Base-by-base conservation (phyloP, 2,329 filamentous ascomycete species). In the Nigrograna mackinnonii region DNA sequence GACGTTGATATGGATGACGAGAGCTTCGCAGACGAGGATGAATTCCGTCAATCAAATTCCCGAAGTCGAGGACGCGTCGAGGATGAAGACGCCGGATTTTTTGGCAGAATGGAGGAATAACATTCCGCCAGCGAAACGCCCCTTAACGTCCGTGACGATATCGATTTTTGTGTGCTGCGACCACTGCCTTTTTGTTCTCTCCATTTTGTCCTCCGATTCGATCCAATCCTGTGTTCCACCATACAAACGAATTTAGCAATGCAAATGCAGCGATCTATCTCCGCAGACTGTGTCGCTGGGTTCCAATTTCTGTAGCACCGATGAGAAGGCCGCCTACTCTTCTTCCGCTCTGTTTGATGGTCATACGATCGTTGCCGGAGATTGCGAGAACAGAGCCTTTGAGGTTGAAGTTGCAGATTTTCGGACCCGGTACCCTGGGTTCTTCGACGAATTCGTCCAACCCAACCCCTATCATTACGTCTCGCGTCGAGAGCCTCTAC, bases 71-170 rank as follows among this genome's bases (percentile, higher is more conserved):
- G 81, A 37, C 64, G 86, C 49, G 86, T 84, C 67, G 89, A 95
- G 57, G 91, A 96, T 57, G 91, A 95, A 50, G 92, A 97, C 54
- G 91, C 96, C 54, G 91, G 91, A 63, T 87, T 97, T 59, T 99
- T 99, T 75, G 91, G 91, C 43, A 83, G 84, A 55, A 97, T 97
- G 92, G 94, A 99, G 72, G 90, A 95, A 49, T 69, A 58, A 44
- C 12, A 17, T 22, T 41, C 35, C 35, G 30, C 39, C 18, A 12
- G 37, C 19, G 32, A 28, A 9, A 24, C 44, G 18, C 32, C 28
- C 34, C 22, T 42, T 26, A 53, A 43, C n/a, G n/a, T n/a, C n/a
- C n/a, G n/a, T n/a, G n/a, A n/a, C n/a, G 46, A 42, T 41, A 40
- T 43, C 41, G 35, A 43, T 41, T 39, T 37, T 22, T 21, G 22